Percentiles rank a stretch among this genome's conserved stretches.
Conservation (phyloP, 1,284 basidiomycete species). For the Ceratobasidium theobromae region DNA sequence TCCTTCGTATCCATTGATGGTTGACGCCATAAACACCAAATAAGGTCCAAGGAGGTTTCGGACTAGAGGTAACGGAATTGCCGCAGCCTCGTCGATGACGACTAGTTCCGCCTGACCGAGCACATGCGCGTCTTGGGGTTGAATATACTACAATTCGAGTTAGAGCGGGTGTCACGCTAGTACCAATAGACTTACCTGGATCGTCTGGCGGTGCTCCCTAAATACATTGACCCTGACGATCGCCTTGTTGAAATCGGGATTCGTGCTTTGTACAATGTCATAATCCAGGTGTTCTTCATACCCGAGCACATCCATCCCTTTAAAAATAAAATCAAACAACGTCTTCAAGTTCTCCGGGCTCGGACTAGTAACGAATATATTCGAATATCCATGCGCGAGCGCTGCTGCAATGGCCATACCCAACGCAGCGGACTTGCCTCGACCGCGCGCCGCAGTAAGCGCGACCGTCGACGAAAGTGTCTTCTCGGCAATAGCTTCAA, state of each 20-base stretch:
- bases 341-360: conserved; percentile 98
- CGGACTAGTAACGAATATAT: conserved; percentile 98
- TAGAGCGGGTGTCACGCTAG: conserved; percentile 18
- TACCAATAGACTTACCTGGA: conserved; percentile 62
- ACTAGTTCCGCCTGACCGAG: conserved; percentile 97
- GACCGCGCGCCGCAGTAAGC: conserved; percentile 90
- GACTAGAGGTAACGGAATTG: conserved; percentile 94
- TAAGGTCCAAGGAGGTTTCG: conserved; percentile 95
- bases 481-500: conserved; percentile 89
- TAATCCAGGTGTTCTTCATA: conserved; percentile 99
- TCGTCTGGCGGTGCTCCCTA: conserved; percentile 89
- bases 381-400: conserved; percentile 92
- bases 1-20: conserved; percentile 99
- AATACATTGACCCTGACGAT: conserved; percentile 97
- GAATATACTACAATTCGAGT: conserved; percentile 74
- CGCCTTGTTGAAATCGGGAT: conserved; percentile 92
- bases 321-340: conserved; percentile 98
- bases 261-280: conserved; percentile 91
- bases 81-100: conserved; percentile 98
- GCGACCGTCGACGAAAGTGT: conserved; percentile 94
- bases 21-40: conserved; percentile 97
- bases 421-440: conserved; percentile 95
- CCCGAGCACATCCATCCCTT: conserved; percentile 90
- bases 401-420: conserved; percentile 94
- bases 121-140: conserved; percentile 96